Conservation (phyloP, 2,329 filamentous ascomycete genomes). For the Grosmannia serpens region DNA sequence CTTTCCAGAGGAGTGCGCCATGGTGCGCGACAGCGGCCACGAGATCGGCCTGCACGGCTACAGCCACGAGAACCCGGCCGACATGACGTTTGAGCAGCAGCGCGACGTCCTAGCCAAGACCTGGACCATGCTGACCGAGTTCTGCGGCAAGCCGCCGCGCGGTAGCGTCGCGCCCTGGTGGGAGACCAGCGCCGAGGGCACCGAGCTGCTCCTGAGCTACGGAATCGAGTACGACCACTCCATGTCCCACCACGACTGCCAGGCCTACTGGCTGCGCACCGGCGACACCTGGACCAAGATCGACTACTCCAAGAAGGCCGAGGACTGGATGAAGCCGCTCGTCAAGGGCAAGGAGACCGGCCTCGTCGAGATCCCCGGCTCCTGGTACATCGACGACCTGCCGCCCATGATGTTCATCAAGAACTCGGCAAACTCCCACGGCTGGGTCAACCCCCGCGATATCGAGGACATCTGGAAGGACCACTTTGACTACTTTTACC, state of each 20-base stretch:
- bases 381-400: conserved; percentile 53
- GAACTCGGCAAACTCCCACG: conserved; percentile 51
- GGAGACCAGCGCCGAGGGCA: conserved; percentile 59
- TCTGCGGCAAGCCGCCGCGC: conserved; percentile 59
- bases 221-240: conserved; percentile 60
- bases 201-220: conserved; percentile 51
- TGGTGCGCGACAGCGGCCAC: conserved; percentile 33
- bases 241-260: conserved; percentile 54
- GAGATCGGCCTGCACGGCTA: conserved; percentile 35
- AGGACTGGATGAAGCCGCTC: conserved; percentile 56
- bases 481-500: conserved; percentile 63
- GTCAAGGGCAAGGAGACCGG: conserved; percentile 47
- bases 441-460: conserved; percentile 42
- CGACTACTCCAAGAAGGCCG: conserved; percentile 50
- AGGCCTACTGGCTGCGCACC: conserved; percentile 51
- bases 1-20: conserved; percentile 32
- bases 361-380: conserved; percentile 54
- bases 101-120: conserved; percentile 64
- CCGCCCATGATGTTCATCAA: conserved; percentile 67
- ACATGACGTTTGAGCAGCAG: conserved; percentile 61
- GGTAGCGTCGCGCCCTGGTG: conserved; percentile 66
- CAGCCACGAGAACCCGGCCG: conserved; percentile 29
- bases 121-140: conserved; percentile 57
- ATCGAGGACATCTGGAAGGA: conserved; percentile 54
- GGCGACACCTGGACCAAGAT: conserved; percentile 59